Conservation (phyloP, 768 basidiomycete species). For the Termitomyces eurrhizus region DNA sequence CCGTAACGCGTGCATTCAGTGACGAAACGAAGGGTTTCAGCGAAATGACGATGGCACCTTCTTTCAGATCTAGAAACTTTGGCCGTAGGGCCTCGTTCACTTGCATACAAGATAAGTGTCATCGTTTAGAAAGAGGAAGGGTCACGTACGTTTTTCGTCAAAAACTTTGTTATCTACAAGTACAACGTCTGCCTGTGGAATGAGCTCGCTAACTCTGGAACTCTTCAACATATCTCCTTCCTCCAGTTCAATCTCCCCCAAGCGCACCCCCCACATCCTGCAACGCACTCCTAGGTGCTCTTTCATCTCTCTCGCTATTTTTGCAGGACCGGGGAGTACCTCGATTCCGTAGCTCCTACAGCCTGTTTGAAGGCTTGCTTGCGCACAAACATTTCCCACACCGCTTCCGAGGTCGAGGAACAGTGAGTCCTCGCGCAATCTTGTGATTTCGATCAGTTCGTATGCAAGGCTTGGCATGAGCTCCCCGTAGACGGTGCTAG, state of each 20-base stretch:
- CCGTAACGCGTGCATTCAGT: slow-evolving; percentile 69
- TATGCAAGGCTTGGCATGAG: slow-evolving; percentile 82
- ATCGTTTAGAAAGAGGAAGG: not conserved
- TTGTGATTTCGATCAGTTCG: slow-evolving; percentile 55
- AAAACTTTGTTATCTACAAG: slow-evolving; percentile 90
- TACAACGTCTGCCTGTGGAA: slow-evolving; percentile 85
- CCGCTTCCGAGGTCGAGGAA: slow-evolving; percentile 87
- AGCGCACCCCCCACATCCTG: slow-evolving; percentile 85
- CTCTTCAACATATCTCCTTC: slow-evolving; percentile 85
- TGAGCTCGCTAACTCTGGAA: slow-evolving; percentile 58
- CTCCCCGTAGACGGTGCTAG: slow-evolving; percentile 87
- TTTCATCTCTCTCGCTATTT: slow-evolving; percentile 73
- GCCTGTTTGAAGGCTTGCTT: slow-evolving; percentile 78
- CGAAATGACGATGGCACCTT: slow-evolving; percentile 87
- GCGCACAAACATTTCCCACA: slow-evolving; percentile 80
- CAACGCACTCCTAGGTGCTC: slow-evolving; percentile 73
- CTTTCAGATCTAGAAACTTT: slow-evolving; percentile 92
- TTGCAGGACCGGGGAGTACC: slow-evolving; percentile 72
- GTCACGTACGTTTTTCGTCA: slow-evolving; percentile 59
- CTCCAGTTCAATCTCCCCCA: slow-evolving; percentile 74
- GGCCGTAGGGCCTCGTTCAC: slow-evolving; percentile 86
- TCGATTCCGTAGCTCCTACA: slow-evolving; percentile 78
- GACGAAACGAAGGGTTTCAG: slow-evolving; percentile 82
- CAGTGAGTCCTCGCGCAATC: slow-evolving; percentile 54
- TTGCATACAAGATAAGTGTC: slow-evolving; percentile 23